Percentiles rank a stretch among this genome's conserved stretches.
These are phyloP conservation scores for Coniochaeta prunicola DNA, from an alignment of 2,329 filamentous ascomycete species.

Conservation along the genomic window DNA sequence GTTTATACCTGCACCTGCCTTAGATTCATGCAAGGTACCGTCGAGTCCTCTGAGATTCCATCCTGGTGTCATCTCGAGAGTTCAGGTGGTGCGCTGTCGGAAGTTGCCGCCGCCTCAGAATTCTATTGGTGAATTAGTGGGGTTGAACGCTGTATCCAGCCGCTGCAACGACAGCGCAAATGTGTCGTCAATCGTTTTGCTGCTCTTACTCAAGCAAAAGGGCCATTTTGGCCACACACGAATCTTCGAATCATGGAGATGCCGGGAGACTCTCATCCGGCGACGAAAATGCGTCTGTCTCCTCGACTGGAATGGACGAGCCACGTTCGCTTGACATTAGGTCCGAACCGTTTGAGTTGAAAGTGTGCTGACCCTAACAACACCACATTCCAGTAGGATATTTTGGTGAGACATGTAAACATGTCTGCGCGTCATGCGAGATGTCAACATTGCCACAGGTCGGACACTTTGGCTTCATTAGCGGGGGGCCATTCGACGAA, in stretches of 20 bases:
- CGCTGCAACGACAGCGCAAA: background rate
- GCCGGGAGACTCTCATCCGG: background rate
- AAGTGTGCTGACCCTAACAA: background rate
- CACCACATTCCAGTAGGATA: background rate
- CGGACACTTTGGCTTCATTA: background rate
- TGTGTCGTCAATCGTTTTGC: background rate
- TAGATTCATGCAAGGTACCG: constrained; percentile 1
- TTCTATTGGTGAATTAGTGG: background rate
- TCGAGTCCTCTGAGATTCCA: background rate
- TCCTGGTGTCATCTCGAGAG: background rate
- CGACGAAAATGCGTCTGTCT: background rate
- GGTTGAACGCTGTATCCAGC: background rate
- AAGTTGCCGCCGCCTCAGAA: background rate
- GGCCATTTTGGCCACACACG: background rate
- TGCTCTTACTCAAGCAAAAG: background rate
- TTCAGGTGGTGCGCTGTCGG: background rate
- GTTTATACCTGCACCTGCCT: background rate
- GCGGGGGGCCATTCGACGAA: background rate
- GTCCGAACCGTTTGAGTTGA: background rate
- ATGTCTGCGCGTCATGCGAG: background rate
- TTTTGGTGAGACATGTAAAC: background rate
- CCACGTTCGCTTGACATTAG: background rate
- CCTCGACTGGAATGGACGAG: background rate
- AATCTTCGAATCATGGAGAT: background rate
- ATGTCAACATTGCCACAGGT: background rate